phyloP scores from a whole-genome alignment of 164 flowering plant species.

The Vitis rotundifolia region DNA sequence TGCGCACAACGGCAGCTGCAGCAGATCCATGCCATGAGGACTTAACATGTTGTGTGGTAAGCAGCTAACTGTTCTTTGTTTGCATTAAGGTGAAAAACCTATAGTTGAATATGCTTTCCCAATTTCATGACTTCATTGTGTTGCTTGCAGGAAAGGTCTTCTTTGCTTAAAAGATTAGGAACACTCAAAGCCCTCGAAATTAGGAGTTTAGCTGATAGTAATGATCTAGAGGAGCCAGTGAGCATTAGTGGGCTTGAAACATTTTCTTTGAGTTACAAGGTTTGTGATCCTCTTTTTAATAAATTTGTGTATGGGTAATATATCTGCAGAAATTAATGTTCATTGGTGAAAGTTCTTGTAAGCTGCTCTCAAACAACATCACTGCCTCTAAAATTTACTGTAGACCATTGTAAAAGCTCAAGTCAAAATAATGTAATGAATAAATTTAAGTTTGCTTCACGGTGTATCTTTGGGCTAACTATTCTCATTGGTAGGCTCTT shows the following conservation, averaged over 20 bases:
- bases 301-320: too few relatives aligned
- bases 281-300: conserved; percentile 8
- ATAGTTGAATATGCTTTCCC: neutral
- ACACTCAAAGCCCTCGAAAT: conserved; percentile 59
- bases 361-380: too few relatives aligned
- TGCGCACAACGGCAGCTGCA: conserved; percentile 93
- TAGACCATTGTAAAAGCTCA: too few relatives aligned
- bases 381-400: too few relatives aligned
- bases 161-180: conserved; percentile 73
- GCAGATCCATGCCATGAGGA: conserved; percentile 95
- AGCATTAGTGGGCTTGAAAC: conserved; percentile 91
- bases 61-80: conserved; percentile 13
- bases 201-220: conserved; percentile 32
- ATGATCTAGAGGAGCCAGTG: conserved; percentile 62
- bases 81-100: neutral
- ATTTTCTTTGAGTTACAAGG: conserved; percentile 93
- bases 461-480: neutral
- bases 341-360: too few relatives aligned
- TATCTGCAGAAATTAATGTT: too few relatives aligned
- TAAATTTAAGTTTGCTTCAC: neutral
- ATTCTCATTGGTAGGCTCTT: neutral
- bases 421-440: too few relatives aligned
- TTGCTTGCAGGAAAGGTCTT: conserved; percentile 65
- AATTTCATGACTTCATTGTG: conserved; percentile 11
- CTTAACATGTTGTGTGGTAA: conserved; percentile 88